Conservation (phyloP, 352 stramenopile species). For the Phytophthora hybrid region DNA sequence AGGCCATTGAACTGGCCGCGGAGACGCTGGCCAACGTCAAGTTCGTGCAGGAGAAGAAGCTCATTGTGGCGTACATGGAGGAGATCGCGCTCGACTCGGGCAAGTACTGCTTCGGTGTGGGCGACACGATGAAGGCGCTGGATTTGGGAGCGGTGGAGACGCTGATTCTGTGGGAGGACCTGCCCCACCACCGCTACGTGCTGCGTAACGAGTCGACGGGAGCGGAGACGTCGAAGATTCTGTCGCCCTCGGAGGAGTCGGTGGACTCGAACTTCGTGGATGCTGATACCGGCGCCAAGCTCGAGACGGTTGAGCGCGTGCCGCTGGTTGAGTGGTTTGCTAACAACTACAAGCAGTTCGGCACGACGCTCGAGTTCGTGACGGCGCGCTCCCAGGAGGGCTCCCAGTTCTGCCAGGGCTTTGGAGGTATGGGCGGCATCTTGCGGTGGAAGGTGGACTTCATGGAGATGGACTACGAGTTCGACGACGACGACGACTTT, state of each 20-base stretch:
- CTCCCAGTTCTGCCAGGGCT: constrained; percentile 99
- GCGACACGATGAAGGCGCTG: constrained; percentile 98
- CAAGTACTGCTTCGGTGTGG: constrained; percentile 99
- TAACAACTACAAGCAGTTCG: constrained; percentile 99
- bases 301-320: constrained; percentile 97
- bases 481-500: constrained; percentile 91
- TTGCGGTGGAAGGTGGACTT: constrained; percentile 99
- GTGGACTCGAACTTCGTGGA: constrained; percentile 98
- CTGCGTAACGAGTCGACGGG: constrained; percentile 95
- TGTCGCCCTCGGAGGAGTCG: constrained; percentile 89
- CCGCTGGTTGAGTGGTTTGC: constrained; percentile 99
- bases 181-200: constrained; percentile 95
- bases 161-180: constrained; percentile 99
- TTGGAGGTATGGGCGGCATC: constrained; percentile 99
- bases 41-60: constrained; percentile 99
- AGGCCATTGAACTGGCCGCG: constrained; percentile 98
- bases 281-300: constrained; percentile 94
- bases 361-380: constrained; percentile 98
- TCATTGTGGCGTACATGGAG: constrained; percentile 99
- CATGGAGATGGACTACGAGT: constrained; percentile 96
- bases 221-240: constrained; percentile 84
- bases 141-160: constrained; percentile 99
- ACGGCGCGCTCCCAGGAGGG: constrained; percentile 98
- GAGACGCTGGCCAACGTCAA: constrained; percentile 99
- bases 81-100: constrained; percentile 99